Base-by-base conservation (phyloP, 75 land plant species). In the Adiantum capillusveneris region DNA sequence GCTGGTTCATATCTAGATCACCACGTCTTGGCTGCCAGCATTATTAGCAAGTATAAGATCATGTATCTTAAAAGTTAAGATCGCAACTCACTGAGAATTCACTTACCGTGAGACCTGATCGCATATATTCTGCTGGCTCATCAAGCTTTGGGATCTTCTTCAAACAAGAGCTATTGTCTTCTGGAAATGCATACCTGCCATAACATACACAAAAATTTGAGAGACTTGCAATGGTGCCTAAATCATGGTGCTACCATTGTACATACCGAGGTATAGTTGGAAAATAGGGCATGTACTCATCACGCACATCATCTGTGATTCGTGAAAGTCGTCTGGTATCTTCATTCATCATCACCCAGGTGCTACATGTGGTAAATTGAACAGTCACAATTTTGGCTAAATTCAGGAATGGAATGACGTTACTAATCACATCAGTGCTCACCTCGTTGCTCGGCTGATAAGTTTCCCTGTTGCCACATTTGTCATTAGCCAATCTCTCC, bases 341-440 rank as follows among this genome's bases (percentile, higher is more conserved):
- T 56, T 79, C 73, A 69, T 92, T 84, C 97, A 92, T 92, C 97
- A 92, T 87, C 67, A 92, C 97, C 97, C 97, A 92, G 43, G 84
- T 88, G 69, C 97, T 92, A 80, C 59, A 25, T n/a, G n/a, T n/a
- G n/a, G n/a, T n/a, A n/a, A n/a, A n/a, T n/a, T 31, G n/a, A n/a
- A n/a, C n/a, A n/a, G n/a, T n/a, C n/a, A n/a, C n/a, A n/a, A n/a
- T n/a, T n/a, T n/a, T n/a, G n/a, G n/a, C n/a, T n/a, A n/a, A n/a
- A n/a, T n/a, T n/a, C n/a, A n/a, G n/a, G n/a, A n/a, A n/a, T n/a
- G n/a, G n/a, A n/a, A n/a, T n/a, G n/a, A n/a, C n/a, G n/a, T n/a
- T n/a, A n/a, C n/a, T n/a, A n/a, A n/a, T n/a, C n/a, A n/a, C n/a
- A n/a, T n/a, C n/a, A n/a, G n/a, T n/a, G n/a, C n/a, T n/a, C 9